Conservation (phyloP, 495 filamentous ascomycete genomes). For the Aspergillus carlsbadensis region DNA sequence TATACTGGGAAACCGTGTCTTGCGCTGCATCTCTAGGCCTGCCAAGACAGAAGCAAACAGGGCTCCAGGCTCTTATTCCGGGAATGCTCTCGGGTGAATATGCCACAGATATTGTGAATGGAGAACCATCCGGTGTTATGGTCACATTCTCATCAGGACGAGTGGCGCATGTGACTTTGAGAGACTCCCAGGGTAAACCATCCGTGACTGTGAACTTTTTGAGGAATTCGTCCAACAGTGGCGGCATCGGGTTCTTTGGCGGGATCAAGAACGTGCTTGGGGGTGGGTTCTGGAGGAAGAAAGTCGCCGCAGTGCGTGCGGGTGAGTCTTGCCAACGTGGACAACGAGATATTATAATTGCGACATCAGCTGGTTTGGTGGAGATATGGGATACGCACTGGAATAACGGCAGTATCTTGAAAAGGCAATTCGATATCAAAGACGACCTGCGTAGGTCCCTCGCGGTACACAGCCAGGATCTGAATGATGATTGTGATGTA, state of each 20-base stretch:
- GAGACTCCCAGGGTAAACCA: slow-evolving; percentile 83
- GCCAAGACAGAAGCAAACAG: slow-evolving; percentile 70
- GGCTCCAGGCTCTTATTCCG: slow-evolving; percentile 69
- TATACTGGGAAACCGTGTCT: slow-evolving; percentile 93
- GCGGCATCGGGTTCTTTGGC: slow-evolving; percentile 65
- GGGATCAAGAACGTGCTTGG: slow-evolving; percentile 71
- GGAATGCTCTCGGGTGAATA: slow-evolving; percentile 76
- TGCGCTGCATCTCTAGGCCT: slow-evolving; percentile 74
- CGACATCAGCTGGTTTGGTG: slow-evolving; percentile 69
- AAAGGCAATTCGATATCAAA: slow-evolving; percentile 50
- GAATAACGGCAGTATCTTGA: slow-evolving; percentile 63
- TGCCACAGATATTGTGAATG: slow-evolving; percentile 72
- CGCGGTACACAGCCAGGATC: slow-evolving; percentile 16
- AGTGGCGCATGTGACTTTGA: slow-evolving; percentile 77
- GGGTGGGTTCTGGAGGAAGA: slow-evolving; percentile 62
- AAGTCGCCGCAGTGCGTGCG: slow-evolving; percentile 74
- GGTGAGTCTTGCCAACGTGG: slow-evolving; percentile 68
- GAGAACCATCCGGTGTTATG: slow-evolving; percentile 83
- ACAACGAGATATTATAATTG: slow-evolving; percentile 79
- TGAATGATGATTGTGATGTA: slow-evolving; percentile 32
- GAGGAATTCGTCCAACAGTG: slow-evolving; percentile 49
- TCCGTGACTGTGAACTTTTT: slow-evolving; percentile 74
- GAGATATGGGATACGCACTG: slow-evolving; percentile 87
- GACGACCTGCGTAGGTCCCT: slow-evolving; percentile 33
- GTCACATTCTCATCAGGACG: slow-evolving; percentile 80